Conservation (phyloP, 129 eudicot genomes). For the Lactuca saligna region DNA sequence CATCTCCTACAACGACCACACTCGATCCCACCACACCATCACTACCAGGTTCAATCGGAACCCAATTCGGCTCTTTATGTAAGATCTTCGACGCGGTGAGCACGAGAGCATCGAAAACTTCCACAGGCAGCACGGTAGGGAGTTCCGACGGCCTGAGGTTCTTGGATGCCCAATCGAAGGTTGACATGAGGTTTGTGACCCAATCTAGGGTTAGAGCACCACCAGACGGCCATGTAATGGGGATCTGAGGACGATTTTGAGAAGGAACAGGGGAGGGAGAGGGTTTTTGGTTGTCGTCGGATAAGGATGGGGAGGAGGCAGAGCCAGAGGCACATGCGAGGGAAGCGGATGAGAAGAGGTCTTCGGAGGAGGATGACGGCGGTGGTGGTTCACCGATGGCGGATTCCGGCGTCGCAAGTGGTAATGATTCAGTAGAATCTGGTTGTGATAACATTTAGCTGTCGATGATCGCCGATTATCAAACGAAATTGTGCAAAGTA, state of each 20-base stretch:
- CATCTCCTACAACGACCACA: slow-evolving; percentile 93
- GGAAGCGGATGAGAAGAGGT: slow-evolving; percentile 38
- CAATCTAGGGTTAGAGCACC: slow-evolving; percentile 55
- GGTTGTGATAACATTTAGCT: slow-evolving; percentile 21
- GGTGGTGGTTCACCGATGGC: slow-evolving; percentile 36
- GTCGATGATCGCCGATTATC: slow-evolving; percentile 13
- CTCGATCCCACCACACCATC: slow-evolving; percentile 31
- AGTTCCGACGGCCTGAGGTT: slow-evolving; percentile 57
- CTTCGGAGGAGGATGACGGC: slow-evolving; percentile 46
- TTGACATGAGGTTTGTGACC: slow-evolving; percentile 53
- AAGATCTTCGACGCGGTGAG: slow-evolving; percentile 72
- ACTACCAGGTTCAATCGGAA: slow-evolving; percentile 46
- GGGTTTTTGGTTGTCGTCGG: slow-evolving; percentile 21
- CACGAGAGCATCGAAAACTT: slow-evolving; percentile 60
- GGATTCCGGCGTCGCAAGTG: slow-evolving; percentile 22
- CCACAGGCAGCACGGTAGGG: slow-evolving; percentile 69
- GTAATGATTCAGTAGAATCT: slow-evolving; percentile 20
- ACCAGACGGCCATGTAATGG: slow-evolving; percentile 70
- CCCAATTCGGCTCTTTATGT: slow-evolving; percentile 91
- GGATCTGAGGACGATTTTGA: slow-evolving; percentile 50
- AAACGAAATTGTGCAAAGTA: background rate
- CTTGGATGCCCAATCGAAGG: slow-evolving; percentile 73
- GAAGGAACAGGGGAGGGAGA: slow-evolving; percentile 26
- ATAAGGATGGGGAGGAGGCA: slow-evolving; percentile 27
- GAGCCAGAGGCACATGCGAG: slow-evolving; percentile 23